These are phyloP conservation scores for Canariomyces notabilis DNA, from an alignment of 2,329 filamentous ascomycete species.

Conservation along the genomic window DNA sequence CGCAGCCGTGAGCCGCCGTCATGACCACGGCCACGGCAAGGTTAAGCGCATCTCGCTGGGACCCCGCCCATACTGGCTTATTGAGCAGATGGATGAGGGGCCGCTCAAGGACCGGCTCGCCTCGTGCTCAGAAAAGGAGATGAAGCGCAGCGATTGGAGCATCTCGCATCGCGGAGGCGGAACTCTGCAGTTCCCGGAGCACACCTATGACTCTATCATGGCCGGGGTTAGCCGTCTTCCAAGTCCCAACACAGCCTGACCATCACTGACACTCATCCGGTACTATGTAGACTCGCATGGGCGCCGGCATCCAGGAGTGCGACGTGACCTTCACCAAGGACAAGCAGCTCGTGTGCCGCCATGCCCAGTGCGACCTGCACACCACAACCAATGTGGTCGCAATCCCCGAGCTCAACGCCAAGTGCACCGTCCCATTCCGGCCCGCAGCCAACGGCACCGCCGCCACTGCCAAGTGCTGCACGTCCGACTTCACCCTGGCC, in stretches of 20 bases:
- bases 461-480: constrained; percentile 64
- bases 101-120: constrained; percentile 55
- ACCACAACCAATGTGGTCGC: constrained; percentile 63
- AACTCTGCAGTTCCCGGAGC: constrained; percentile 60
- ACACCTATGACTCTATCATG: constrained; percentile 53
- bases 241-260: neutral
- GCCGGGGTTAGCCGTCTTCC: constrained; percentile 42
- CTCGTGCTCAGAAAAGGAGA: constrained; percentile 51
- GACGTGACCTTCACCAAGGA: constrained; percentile 64
- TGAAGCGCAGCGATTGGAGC: constrained; percentile 50
- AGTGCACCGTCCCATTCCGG: constrained; percentile 59
- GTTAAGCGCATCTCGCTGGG: constrained; percentile 53
- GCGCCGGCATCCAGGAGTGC: constrained; percentile 62
- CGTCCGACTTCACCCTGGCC: constrained; percentile 61
- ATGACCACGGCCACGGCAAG: neutral
- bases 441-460: constrained; percentile 45
- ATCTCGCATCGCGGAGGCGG: constrained; percentile 60
- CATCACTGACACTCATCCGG: too few relatives aligned
- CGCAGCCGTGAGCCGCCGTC: neutral
- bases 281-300: constrained; percentile 51
- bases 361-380: constrained; percentile 63
- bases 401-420: constrained; percentile 56
- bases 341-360: constrained; percentile 61
- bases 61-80: constrained; percentile 59
- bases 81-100: constrained; percentile 57